Base-by-base conservation (phyloP, 345 rosid genomes). In the Syzygium oleosum region DNA sequence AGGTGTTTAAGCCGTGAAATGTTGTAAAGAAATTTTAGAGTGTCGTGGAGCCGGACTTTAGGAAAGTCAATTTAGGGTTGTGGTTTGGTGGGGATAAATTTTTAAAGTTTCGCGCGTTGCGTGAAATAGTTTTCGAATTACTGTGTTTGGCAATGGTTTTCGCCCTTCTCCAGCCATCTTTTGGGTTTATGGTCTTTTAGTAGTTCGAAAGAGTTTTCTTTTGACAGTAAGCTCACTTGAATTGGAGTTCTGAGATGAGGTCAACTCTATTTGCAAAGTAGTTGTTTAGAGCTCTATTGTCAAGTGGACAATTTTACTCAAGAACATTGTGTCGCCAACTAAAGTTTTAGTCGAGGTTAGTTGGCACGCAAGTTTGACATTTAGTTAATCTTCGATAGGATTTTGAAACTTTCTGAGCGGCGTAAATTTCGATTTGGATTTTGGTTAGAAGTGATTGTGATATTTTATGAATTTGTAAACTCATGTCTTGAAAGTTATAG, bases 31-130 rank as follows among this genome's bases (percentile, higher is more conserved):
- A 55, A 55, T 22, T 55, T 55, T 55, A 55, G 59, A 23, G 59
- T 55, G 3, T 21, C 22, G 4, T 10, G 8, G 0, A 55, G 4
- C 0, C 22, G 0, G 27, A 55, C 12, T 55, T 55, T 0, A 3
- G 12, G 1, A 55, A 56, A 56, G 0, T 56, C 0, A 4, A 22
- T 22, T 0, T 56, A 55, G 12, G 12, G 22, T 22, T 55, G 9
- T 9, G 59, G 9, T 1, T 55, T 21, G n/a, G 3, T 3, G 9
- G 11, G 4, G 25, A 55, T 21, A 55, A 7, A 55, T 55, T 55
- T 55, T 55, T 55, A 21, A 55, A 55, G 9, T 55, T 55, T 55
- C 7, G 58, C 11, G 0, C 9, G 1, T 1, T 21, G 4, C 25
- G 8, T 7, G 2, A 54, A 54, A 54, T 25, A 21, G 4, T 19